Conservation (phyloP, 345 rosid genomes). For the Eucalyptus marginata region DNA sequence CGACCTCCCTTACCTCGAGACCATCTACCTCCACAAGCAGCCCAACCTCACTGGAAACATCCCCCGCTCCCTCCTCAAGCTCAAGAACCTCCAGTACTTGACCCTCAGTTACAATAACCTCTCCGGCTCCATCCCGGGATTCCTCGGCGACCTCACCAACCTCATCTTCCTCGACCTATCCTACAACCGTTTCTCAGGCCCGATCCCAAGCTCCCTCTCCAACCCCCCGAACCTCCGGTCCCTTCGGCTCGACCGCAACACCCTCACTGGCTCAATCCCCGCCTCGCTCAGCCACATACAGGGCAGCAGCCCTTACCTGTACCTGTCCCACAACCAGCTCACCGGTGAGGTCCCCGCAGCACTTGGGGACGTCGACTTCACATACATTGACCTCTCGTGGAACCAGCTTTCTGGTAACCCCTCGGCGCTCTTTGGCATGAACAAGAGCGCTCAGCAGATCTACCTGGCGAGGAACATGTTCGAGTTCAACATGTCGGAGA, state of each 20-base stretch:
- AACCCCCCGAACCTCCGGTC: not conserved
- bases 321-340: constrained; percentile 4
- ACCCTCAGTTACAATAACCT: constrained; percentile 1
- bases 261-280: constrained; percentile 4
- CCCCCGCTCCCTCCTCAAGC: not conserved
- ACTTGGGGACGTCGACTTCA: not conserved
- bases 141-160: not conserved
- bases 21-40: constrained; percentile 1
- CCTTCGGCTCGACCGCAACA: not conserved
- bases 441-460: not conserved
- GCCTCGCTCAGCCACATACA: not conserved
- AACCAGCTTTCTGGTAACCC: not conserved
- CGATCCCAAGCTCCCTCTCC: not conserved
- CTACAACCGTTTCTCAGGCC: not conserved
- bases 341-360: not conserved
- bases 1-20: constrained; percentile 2
- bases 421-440: not conserved
- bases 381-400: not conserved
- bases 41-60: constrained; percentile 9
- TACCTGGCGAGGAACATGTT: constrained; percentile 7
- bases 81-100: constrained; percentile 1
- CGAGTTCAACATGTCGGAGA: not conserved
- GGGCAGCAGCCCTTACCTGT: not conserved
- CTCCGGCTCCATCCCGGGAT: not conserved
- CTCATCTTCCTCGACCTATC: not conserved